Evolutionary conservation across 129 eudicot species (phyloP).

Genomic region (Erigeron canadensis): DNA sequence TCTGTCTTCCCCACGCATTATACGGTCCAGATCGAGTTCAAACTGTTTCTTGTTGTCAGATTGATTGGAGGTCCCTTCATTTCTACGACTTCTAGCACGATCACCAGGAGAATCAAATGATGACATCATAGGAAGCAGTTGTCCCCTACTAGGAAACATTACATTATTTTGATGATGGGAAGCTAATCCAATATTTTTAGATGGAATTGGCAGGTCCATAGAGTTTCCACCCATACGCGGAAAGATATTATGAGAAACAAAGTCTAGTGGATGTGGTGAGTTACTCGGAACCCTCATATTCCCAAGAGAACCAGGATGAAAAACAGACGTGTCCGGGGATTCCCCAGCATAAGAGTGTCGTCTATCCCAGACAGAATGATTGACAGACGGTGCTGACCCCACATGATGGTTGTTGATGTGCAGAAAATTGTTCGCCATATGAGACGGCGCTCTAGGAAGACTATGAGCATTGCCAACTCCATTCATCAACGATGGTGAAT

Average conservation of each 20-base stretch:
- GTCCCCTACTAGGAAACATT: slow-evolving; percentile 71
- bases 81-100: slow-evolving; percentile 69
- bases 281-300: slow-evolving; percentile 73
- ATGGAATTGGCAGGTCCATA: slow-evolving; percentile 67
- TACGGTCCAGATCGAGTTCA: slow-evolving; percentile 89
- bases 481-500: slow-evolving; percentile 65
- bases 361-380: slow-evolving; percentile 85
- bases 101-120: slow-evolving; percentile 75
- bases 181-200: slow-evolving; percentile 60
- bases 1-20: slow-evolving; percentile 79
- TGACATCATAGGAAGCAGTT: slow-evolving; percentile 64
- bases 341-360: slow-evolving; percentile 65
- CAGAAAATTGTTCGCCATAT: slow-evolving; percentile 53
- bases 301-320: slow-evolving; percentile 82
- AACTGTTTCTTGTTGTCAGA: slow-evolving; percentile 85
- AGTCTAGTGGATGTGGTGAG: slow-evolving; percentile 70
- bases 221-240: slow-evolving; percentile 68
- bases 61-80: slow-evolving; percentile 61
- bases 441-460: slow-evolving; percentile 70
- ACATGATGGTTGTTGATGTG: slow-evolving; percentile 65
- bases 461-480: slow-evolving; percentile 55
- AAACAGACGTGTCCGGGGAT: slow-evolving; percentile 62
- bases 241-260: slow-evolving; percentile 55
- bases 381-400: slow-evolving; percentile 84
- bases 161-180: slow-evolving; percentile 67